These are phyloP conservation scores for Escovopsis sp. DNA, from an alignment of 2,329 filamentous ascomycete genomes.

Conservation along the genomic window DNA sequence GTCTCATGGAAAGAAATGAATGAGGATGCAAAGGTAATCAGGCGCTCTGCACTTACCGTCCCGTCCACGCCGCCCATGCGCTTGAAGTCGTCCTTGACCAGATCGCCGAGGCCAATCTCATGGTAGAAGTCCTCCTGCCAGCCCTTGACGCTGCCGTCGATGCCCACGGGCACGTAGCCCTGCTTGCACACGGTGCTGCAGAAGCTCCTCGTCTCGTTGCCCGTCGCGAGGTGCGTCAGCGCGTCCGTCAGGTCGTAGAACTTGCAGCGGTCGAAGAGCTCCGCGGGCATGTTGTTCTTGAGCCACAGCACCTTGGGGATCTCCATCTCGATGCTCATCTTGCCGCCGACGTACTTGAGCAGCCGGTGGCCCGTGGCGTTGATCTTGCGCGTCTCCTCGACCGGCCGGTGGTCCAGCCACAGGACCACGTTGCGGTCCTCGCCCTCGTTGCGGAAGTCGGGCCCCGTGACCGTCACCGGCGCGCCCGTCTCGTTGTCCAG, in stretches of 20 bases:
- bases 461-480: conserved; percentile 79
- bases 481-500: conserved; percentile 82
- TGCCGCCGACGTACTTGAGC: conserved; percentile 88
- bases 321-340: conserved; percentile 99
- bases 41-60: conserved; percentile 56
- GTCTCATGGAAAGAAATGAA: too few species aligned
- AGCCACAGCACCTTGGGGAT: conserved; percentile 97
- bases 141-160: conserved; percentile 92
- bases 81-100: conserved; percentile 76
- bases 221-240: conserved; percentile 85
- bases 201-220: conserved; percentile 80
- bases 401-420: conserved; percentile 91
- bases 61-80: conserved; percentile 88
- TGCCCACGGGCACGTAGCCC: conserved; percentile 89
- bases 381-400: conserved; percentile 83
- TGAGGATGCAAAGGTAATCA: too few species aligned
- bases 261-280: conserved; percentile 83
- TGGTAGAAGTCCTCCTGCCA: conserved; percentile 94
- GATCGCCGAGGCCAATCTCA: conserved; percentile 71
- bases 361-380: conserved; percentile 87
- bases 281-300: conserved; percentile 93
- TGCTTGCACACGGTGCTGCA: conserved; percentile 97
- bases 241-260: conserved; percentile 94
- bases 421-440: conserved; percentile 91
- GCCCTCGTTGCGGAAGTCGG: conserved; percentile 59